phyloP scores from a whole-genome alignment of 495 filamentous ascomycete species.

The Penicillium riverlandense region DNA sequence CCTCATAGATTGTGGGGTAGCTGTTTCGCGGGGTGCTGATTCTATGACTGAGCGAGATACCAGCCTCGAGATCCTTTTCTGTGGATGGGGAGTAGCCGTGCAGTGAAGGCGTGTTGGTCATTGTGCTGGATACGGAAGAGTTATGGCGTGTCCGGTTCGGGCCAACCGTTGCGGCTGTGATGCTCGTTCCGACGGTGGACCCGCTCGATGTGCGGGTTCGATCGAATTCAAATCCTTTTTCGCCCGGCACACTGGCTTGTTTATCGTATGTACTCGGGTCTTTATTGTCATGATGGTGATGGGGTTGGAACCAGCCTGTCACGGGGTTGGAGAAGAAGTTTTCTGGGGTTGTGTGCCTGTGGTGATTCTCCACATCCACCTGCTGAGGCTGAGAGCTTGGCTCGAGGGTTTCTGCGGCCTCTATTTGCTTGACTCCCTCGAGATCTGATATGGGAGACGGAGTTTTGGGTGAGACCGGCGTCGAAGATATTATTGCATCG shows the following conservation, averaged over 20 bases:
- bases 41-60: not conserved
- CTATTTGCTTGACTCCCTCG: too few species aligned
- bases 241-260: conserved; percentile 12
- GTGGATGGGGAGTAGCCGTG: conserved; percentile 6
- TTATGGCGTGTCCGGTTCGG: conserved; percentile 10
- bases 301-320: conserved; percentile 27
- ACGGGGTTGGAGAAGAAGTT: conserved; percentile 21
- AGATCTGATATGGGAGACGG: conserved; percentile 1
- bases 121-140: conserved; percentile 23
- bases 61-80: conserved; percentile 20
- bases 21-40: too few species aligned
- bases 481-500: not conserved
- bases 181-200: conserved; percentile 27
- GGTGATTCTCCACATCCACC: too few species aligned
- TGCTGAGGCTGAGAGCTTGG: too few species aligned
- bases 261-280: not conserved
- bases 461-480: conserved; percentile 14
- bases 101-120: conserved; percentile 20
- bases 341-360: not conserved
- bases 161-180: conserved; percentile 16
- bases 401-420: not conserved
- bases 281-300: not conserved
- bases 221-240: conserved; percentile 20
- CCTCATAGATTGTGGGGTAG: conserved; percentile 25
- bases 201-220: conserved; percentile 35